These are phyloP conservation scores for Grigorovia jiainica DNA, from an alignment of 805 yeast species.

Conservation along the genomic window DNA sequence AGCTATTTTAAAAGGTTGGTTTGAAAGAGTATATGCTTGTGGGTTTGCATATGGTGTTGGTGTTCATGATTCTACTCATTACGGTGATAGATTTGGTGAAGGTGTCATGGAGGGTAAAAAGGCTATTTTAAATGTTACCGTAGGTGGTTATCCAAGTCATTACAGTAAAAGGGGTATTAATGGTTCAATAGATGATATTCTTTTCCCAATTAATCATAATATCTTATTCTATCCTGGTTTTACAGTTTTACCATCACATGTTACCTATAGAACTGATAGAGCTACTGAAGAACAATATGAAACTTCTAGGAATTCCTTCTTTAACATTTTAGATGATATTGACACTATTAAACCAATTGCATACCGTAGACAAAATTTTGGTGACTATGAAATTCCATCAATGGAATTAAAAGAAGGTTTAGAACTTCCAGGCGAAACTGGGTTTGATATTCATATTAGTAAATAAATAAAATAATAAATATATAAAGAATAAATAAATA, in stretches of 20 bases:
- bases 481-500: too few relatives aligned
- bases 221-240: constrained; percentile 17
- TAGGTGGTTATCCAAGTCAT: constrained; percentile 11
- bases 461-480: not conserved
- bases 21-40: constrained; percentile 18
- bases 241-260: constrained; percentile 15
- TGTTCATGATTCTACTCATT: constrained; percentile 6
- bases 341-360: constrained; percentile 9
- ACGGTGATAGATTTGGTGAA: constrained; percentile 16
- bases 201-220: constrained; percentile 19
- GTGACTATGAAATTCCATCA: constrained; percentile 13
- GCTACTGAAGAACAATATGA: constrained; percentile 6
- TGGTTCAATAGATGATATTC: constrained; percentile 15
- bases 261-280: constrained; percentile 7
- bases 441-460: constrained; percentile 10
- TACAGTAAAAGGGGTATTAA: constrained; percentile 15
- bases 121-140: constrained; percentile 7
- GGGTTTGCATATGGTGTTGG: constrained; percentile 19
- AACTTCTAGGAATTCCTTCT: not conserved
- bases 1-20: constrained; percentile 24
- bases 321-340: constrained; percentile 4
- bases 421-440: constrained; percentile 9
- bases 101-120: constrained; percentile 17
- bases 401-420: constrained; percentile 10
- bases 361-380: constrained; percentile 15